phyloP scores from a whole-genome alignment of 140 eudicot genomes.

The Senecio squalidus region DNA sequence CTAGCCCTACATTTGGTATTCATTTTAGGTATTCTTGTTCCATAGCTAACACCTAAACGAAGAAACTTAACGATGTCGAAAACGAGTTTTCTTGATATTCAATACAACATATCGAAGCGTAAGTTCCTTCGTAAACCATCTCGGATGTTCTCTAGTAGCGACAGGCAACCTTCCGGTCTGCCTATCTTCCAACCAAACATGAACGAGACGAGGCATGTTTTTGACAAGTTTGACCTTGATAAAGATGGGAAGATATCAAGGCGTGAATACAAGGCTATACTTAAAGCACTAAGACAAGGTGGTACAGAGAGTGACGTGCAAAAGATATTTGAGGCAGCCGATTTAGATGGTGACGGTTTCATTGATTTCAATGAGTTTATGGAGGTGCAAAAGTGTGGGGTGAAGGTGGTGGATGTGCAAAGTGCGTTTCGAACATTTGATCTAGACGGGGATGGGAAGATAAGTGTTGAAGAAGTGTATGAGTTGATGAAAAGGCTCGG shows the following conservation, averaged over 20 bases:
- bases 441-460: conserved; percentile 73
- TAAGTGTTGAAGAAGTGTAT: conserved; percentile 64
- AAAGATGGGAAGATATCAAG: conserved; percentile 80
- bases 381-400: conserved; percentile 75
- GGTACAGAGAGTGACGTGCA: conserved; percentile 46
- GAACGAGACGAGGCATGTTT: conserved; percentile 55
- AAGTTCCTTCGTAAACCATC: conserved; percentile 54
- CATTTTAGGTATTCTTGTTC: conserved; percentile 4
- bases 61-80: conserved; percentile 36
- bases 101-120: conserved; percentile 60
- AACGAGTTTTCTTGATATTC: conserved; percentile 66
- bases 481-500: conserved; percentile 68
- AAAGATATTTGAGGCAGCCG: conserved; percentile 83
- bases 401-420: conserved; percentile 55
- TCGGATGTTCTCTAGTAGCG: conserved; percentile 47
- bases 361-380: conserved; percentile 76
- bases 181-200: conserved; percentile 44
- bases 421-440: conserved; percentile 68
- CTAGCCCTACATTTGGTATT: conserved; percentile 6
- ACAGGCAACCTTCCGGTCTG: conserved; percentile 37
- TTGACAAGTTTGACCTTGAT: conserved; percentile 65
- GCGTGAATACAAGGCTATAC: conserved; percentile 62
- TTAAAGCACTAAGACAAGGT: conserved; percentile 54
- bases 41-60: conserved; percentile 11
- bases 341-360: conserved; percentile 68